Percentiles rank a stretch among this genome's conserved stretches.
Conservation (phyloP, 2,329 filamentous ascomycete species). For the Ceratocystis alfenasii region DNA sequence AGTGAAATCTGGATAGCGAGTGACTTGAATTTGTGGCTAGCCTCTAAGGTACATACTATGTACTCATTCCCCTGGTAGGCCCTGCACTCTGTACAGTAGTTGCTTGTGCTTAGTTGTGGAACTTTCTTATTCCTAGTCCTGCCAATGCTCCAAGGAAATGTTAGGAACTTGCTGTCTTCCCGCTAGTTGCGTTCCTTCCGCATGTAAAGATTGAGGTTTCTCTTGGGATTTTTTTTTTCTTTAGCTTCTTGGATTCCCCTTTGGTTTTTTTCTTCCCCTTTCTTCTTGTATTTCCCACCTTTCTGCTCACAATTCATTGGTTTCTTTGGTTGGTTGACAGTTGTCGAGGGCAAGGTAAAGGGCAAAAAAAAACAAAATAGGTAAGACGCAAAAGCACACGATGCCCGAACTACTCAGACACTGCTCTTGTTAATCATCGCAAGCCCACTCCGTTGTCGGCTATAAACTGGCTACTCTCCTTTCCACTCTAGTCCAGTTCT, state of each 20-base stretch:
- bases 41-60: not conserved
- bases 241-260: not conserved
- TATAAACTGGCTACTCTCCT: not conserved
- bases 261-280: not conserved
- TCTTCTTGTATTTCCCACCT: not conserved
- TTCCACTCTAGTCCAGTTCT: not conserved
- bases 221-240: not conserved
- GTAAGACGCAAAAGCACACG: not conserved
- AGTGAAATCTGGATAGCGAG: not conserved
- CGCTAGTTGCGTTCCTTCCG: slow-evolving; percentile 10
- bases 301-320: not conserved
- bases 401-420: not conserved
- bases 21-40: not conserved
- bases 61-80: not conserved
- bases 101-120: not conserved
- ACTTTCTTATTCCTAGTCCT: not conserved
- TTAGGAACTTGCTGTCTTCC: slow-evolving; percentile 9
- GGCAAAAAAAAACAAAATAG: not conserved
- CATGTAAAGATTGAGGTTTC: slow-evolving; percentile 9
- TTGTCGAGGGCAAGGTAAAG: not conserved
- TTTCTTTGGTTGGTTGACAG: slow-evolving; percentile 3
- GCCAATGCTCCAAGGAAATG: slow-evolving; percentile 5
- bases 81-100: not conserved
- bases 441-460: slow-evolving; percentile 10
- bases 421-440: not conserved